Evolutionary conservation across 257 asterid species (phyloP).

Genomic region (Linderniella brevidens): DNA sequence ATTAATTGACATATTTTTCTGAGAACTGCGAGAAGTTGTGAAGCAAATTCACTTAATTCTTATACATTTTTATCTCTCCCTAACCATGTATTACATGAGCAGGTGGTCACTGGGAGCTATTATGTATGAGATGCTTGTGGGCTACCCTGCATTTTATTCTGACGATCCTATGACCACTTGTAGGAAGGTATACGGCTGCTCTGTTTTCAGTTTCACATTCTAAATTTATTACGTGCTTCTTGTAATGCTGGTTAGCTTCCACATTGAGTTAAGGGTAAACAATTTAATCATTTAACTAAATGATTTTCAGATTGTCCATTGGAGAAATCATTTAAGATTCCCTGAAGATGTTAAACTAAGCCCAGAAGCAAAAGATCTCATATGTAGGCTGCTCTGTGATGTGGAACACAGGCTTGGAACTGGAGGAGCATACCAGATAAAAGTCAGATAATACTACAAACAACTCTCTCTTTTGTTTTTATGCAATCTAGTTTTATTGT

Average conservation of each 20-base stretch:
- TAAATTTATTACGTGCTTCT: not conserved
- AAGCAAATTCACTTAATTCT: not conserved
- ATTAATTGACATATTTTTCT: no score
- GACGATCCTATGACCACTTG: conserved; percentile 55
- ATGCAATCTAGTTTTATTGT: not conserved
- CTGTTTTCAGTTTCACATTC: not conserved
- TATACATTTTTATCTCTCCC: not conserved
- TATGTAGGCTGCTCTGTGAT: conserved; percentile 6
- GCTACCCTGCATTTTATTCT: conserved; percentile 49
- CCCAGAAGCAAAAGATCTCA: conserved; percentile 6
- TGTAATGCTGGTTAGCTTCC: no score
- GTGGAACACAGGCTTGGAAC: conserved; percentile 55
- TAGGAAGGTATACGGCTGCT: conserved; percentile 33
- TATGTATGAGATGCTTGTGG: conserved; percentile 62
- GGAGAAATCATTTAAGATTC: conserved; percentile 5
- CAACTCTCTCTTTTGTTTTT: not conserved
- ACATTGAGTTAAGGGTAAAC: not conserved
- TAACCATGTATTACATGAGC: conserved; percentile 12
- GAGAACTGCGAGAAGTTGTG: not conserved
- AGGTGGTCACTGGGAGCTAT: conserved; percentile 69
- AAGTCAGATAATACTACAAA: conserved; percentile 28
- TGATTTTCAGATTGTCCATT: conserved; percentile 3
- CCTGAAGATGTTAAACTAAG: conserved; percentile 2
- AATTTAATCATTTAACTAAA: not conserved
- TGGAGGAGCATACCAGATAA: conserved; percentile 73